Evolutionary conservation across 1,284 basidiomycete species (phyloP), one percentile per base, ranked within the genome.

Genomic region (Phenoliferia sp.): DNA sequence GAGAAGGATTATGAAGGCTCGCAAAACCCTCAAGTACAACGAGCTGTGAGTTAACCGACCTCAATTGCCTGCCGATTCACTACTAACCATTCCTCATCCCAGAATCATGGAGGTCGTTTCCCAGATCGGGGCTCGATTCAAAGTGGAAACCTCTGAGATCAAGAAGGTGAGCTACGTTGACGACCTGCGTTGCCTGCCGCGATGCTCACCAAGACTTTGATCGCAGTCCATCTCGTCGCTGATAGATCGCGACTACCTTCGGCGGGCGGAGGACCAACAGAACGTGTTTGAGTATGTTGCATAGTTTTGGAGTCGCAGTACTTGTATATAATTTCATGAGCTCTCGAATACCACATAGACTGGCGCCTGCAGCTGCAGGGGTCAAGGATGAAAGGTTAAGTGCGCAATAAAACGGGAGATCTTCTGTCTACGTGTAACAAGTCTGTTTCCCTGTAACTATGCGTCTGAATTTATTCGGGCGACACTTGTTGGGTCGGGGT

Each of bases 1-100:
- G n/a, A n/a, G n/a, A n/a, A 69, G 74, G 3, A 88, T 95, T 76
- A 94, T 97, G 92, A 97, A 97, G 79, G 87, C 87, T 3, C 85
- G 87, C 74, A 96, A 94, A 81, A 88, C 88, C 78, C 82, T 95
- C 76, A 89, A 89, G 78, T 84, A 87, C 39, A 86, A 87, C 71
- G 88, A 89, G 32, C 86, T 96, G 63, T 71, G 22, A 26, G 72
- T 65, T 26, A 4, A 2, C 9, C 29, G 7, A 3, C 35, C 22
- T 9, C 34, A n/a, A 33, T 35, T 35, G 3, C n/a, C 1, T 22
- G 31, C 34, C 12, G 19, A 5, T 31, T 55, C n/a, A 12, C 19
- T 3, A 4, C 33, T 64, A 28, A 33, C 36, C 39, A 6, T 9
- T 4, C 4, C 6, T 2, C 32, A 5, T 26, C 57, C 3, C 64